These are phyloP conservation scores for Torulaspora pretoriensis DNA, from an alignment of 1,139 yeast genomes.

Conservation along the genomic window DNA sequence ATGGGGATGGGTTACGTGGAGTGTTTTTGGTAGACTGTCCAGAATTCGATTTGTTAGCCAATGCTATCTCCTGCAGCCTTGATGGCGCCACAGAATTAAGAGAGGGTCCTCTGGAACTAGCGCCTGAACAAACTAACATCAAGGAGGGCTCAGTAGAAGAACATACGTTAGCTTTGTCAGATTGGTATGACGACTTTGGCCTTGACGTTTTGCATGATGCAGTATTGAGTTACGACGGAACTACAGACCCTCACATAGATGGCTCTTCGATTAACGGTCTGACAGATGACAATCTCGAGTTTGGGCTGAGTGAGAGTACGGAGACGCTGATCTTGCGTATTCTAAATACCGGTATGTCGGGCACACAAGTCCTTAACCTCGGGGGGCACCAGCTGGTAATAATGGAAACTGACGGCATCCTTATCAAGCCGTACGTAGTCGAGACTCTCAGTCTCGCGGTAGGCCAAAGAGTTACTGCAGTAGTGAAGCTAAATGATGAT, in stretches of 20 bases:
- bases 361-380: slow-evolving; percentile 44
- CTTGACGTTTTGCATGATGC: slow-evolving; percentile 57
- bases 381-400: slow-evolving; percentile 49
- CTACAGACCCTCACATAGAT: slow-evolving; percentile 33
- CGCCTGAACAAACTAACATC: slow-evolving; percentile 48
- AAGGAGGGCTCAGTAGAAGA: slow-evolving; percentile 37
- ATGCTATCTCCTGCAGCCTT: slow-evolving; percentile 33
- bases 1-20: slow-evolving; percentile 49
- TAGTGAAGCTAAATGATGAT: slow-evolving; percentile 42
- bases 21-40: slow-evolving; percentile 45
- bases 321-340: slow-evolving; percentile 47
- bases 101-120: slow-evolving; percentile 42
- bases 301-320: slow-evolving; percentile 49
- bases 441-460: slow-evolving; percentile 60
- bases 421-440: slow-evolving; percentile 51
- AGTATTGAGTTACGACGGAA: slow-evolving; percentile 36
- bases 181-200: slow-evolving; percentile 54
- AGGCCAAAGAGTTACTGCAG: slow-evolving; percentile 70
- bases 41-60: slow-evolving; percentile 43
- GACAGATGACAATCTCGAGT: slow-evolving; percentile 49
- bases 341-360: slow-evolving; percentile 44
- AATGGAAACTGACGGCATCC: slow-evolving; percentile 68
- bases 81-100: slow-evolving; percentile 26
- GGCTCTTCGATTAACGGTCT: slow-evolving; percentile 45
- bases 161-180: slow-evolving; percentile 58